Evolutionary conservation across 768 basidiomycete species (phyloP).

Genomic region (Russula sp.): DNA sequence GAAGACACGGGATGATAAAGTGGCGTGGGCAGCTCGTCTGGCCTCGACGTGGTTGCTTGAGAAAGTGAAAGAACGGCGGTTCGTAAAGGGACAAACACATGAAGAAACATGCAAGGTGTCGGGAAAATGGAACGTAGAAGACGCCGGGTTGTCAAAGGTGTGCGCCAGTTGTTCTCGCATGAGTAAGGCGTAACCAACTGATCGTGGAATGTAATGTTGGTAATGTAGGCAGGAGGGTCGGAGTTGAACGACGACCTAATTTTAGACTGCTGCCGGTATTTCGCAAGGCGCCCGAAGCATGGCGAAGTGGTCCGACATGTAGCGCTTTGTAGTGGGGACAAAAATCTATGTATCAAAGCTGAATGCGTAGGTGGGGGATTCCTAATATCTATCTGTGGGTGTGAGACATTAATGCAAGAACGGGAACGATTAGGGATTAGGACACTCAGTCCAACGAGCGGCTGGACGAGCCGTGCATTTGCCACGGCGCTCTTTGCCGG

Average conservation of each 20-base stretch:
- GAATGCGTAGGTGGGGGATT: slow-evolving; percentile 37
- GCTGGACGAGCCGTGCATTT: slow-evolving; percentile 51
- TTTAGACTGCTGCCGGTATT: slow-evolving; percentile 72
- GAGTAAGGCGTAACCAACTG: background rate
- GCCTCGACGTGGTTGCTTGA: slow-evolving; percentile 67
- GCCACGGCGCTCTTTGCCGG: slow-evolving; percentile 46
- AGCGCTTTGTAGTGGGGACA: slow-evolving; percentile 66
- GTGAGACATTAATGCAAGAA: slow-evolving; percentile 1
- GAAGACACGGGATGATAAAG: slow-evolving; percentile 21
- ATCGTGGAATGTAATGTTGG: background rate
- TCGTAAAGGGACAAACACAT: slow-evolving; percentile 58
- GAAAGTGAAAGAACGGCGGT: slow-evolving; percentile 54
- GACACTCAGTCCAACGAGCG: slow-evolving; percentile 25
- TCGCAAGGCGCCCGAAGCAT: slow-evolving; percentile 38
- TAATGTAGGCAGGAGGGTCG: slow-evolving; percentile 40
- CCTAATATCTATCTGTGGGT: background rate
- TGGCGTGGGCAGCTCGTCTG: slow-evolving; percentile 30
- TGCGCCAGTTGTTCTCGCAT: slow-evolving; percentile 27
- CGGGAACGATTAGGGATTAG: slow-evolving; percentile 13
- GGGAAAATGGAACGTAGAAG: slow-evolving; percentile 57
- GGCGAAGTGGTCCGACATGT: slow-evolving; percentile 40
- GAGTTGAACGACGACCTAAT: slow-evolving; percentile 63
- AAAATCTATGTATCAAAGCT: slow-evolving; percentile 56
- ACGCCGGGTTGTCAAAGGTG: slow-evolving; percentile 42
- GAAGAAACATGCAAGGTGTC: slow-evolving; percentile 61